These are phyloP conservation scores for Pseudoneurospora amorphoporcata DNA, from an alignment of 495 filamentous ascomycete species.

Conservation along the genomic window DNA sequence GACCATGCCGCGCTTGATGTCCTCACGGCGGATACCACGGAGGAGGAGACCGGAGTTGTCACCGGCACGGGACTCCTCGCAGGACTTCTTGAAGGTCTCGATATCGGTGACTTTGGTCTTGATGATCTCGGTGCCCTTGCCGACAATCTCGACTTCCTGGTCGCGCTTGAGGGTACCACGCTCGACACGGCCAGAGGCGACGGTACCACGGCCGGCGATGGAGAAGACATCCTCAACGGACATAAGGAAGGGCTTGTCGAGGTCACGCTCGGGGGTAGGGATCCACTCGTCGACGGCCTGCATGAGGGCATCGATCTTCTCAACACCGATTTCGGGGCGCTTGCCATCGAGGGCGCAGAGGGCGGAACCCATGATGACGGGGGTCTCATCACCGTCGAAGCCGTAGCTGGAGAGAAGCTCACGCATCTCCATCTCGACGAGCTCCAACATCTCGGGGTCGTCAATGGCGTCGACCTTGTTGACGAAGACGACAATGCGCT, in stretches of 20 bases:
- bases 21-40: slow-evolving; percentile 88
- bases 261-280: slow-evolving; percentile 78
- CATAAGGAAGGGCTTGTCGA: slow-evolving; percentile 98
- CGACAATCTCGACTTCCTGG: slow-evolving; percentile 84
- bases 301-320: slow-evolving; percentile 81
- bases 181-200: slow-evolving; percentile 94
- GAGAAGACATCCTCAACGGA: slow-evolving; percentile 98
- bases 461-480: slow-evolving; percentile 98
- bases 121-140: slow-evolving; percentile 63
- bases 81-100: slow-evolving; percentile 98
- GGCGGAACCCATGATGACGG: slow-evolving; percentile 91
- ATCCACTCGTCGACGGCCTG: slow-evolving; percentile 92
- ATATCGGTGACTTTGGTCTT: slow-evolving; percentile 99
- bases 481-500: slow-evolving; percentile 96
- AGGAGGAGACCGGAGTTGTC: slow-evolving; percentile 98
- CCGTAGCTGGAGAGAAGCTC: slow-evolving; percentile 86
- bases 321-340: slow-evolving; percentile 72
- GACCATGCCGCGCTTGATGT: slow-evolving; percentile 89
- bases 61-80: slow-evolving; percentile 84
- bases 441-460: slow-evolving; percentile 98
- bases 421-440: slow-evolving; percentile 99
- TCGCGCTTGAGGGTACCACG: slow-evolving; percentile 89
- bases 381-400: slow-evolving; percentile 96
- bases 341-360: slow-evolving; percentile 88
- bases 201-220: slow-evolving; percentile 93